Percentiles rank a stretch among this genome's conserved stretches.
Conservation (phyloP, 1,284 basidiomycete genomes). For the Ustanciosporium gigantosporum region DNA sequence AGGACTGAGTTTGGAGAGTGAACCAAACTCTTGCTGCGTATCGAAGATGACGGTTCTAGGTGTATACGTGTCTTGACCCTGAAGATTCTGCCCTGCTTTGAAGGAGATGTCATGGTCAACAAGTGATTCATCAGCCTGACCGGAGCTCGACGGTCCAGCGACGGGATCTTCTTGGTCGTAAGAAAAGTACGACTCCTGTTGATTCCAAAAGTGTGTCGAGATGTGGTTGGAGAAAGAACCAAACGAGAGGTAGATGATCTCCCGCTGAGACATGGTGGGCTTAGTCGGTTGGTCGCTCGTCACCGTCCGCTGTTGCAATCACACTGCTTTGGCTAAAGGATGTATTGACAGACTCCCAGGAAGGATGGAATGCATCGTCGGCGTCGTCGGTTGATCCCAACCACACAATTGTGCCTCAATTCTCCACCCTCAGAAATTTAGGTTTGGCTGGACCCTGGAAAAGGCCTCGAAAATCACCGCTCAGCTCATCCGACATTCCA, state of each 20-base stretch:
- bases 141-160: constrained; percentile 6
- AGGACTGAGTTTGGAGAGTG: constrained; percentile 34
- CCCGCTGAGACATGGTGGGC: constrained; percentile 39
- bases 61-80: constrained; percentile 48
- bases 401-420: no score
- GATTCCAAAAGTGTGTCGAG: constrained; percentile 57
- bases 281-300: no score
- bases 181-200: constrained; percentile 54
- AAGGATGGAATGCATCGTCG: no score
- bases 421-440: no score
- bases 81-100: constrained; percentile 40
- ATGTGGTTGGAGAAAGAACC: constrained; percentile 54
- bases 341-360: no score
- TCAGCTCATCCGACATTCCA: no score
- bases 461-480: no score
- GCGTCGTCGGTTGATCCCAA: no score
- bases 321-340: no score
- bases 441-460: no score
- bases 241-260: constrained; percentile 56
- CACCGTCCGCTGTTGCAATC: no score
- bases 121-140: constrained; percentile 17
- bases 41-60: constrained; percentile 54
- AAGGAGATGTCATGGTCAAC: constrained; percentile 56
- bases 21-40: constrained; percentile 48
- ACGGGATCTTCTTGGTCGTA: constrained; percentile 22